These are phyloP conservation scores for Alternaria burnsii DNA, from an alignment of 2,329 filamentous ascomycete species.

Conservation along the genomic window DNA sequence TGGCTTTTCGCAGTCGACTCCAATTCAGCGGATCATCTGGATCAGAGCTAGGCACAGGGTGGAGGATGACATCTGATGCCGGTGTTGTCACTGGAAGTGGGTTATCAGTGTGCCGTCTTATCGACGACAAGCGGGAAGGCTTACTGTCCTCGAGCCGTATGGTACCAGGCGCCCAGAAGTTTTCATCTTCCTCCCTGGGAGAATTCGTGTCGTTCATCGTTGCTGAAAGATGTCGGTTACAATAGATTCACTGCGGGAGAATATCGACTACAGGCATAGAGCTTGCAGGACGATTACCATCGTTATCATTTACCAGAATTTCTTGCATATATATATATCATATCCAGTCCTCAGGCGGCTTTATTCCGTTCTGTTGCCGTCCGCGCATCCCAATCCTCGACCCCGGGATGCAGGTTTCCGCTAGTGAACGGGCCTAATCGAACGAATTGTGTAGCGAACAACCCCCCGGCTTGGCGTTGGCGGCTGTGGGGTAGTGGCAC, in stretches of 20 bases:
- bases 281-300: too few species aligned
- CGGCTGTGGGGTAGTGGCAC: constrained; percentile 1
- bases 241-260: too few species aligned
- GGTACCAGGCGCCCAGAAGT: constrained; percentile 23
- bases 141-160: constrained; percentile 17
- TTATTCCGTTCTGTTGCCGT: neutral
- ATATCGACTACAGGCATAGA: too few species aligned
- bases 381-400: neutral
- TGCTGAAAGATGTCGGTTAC: neutral
- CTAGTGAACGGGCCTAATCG: neutral
- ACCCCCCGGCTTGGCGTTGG: constrained; percentile 11
- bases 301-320: too few species aligned
- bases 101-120: constrained; percentile 3
- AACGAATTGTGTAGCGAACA: constrained; percentile 3
- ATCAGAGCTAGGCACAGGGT: constrained; percentile 19
- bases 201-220: neutral
- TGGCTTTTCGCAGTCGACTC: constrained; percentile 52
- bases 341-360: neutral
- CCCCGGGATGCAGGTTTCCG: constrained; percentile 2
- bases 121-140: neutral
- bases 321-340: neutral
- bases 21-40: constrained; percentile 50
- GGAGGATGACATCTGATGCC: constrained; percentile 15
- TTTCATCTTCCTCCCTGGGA: constrained; percentile 7
- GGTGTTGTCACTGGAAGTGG: constrained; percentile 6